phyloP scores from a whole-genome alignment of 257 asterid species.

The Salvia splendens region DNA sequence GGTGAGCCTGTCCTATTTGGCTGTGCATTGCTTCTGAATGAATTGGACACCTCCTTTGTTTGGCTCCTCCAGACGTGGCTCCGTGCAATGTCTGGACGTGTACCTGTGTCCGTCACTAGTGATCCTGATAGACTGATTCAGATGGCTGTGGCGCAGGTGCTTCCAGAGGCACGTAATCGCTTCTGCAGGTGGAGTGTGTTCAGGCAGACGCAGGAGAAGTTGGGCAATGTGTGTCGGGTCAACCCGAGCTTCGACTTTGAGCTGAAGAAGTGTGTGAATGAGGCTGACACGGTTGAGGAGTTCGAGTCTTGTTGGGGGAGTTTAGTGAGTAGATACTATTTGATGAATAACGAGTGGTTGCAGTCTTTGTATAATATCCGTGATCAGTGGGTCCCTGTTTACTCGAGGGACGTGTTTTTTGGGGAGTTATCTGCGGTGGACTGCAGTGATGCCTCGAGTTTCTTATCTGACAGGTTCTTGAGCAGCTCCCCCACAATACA shows the following conservation, averaged over 20 bases:
- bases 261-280: slow-evolving; percentile 64
- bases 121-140: slow-evolving; percentile 59
- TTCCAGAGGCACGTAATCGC: slow-evolving; percentile 62
- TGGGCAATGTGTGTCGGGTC: slow-evolving; percentile 47
- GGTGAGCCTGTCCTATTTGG: slow-evolving; percentile 83
- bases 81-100: slow-evolving; percentile 59
- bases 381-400: slow-evolving; percentile 81
- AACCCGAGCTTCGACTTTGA: slow-evolving; percentile 62
- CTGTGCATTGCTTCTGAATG: slow-evolving; percentile 69
- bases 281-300: slow-evolving; percentile 61
- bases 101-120: slow-evolving; percentile 69
- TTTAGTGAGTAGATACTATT: slow-evolving; percentile 47
- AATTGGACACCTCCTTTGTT: slow-evolving; percentile 51
- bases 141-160: slow-evolving; percentile 63
- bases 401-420: slow-evolving; percentile 61
- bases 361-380: slow-evolving; percentile 60
- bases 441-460: slow-evolving; percentile 37
- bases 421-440: slow-evolving; percentile 64
- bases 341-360: slow-evolving; percentile 76
- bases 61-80: slow-evolving; percentile 88
- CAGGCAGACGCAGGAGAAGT: slow-evolving; percentile 66
- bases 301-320: slow-evolving; percentile 75
- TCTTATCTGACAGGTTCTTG: slow-evolving; percentile 56
- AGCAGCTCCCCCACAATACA: slow-evolving; percentile 52
- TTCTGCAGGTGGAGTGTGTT: slow-evolving; percentile 72